Evolutionary conservation across 805 yeast genomes (phyloP).

Genomic region (Metschnikowia similis): DNA sequence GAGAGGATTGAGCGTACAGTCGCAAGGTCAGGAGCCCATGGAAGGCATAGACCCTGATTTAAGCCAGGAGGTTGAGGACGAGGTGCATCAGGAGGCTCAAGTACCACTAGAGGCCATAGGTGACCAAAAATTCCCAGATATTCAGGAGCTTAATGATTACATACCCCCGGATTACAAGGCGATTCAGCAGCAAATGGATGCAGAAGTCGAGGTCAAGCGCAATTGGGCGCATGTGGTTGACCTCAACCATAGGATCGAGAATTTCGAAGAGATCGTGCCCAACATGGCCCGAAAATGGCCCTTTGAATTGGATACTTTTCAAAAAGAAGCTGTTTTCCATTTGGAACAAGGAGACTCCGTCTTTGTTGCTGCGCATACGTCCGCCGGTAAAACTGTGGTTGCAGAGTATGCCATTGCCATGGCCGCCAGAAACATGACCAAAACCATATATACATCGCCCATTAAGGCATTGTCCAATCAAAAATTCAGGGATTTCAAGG

Average conservation of each 20-base stretch:
- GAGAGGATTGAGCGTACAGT: conserved; percentile 54
- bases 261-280: conserved; percentile 85
- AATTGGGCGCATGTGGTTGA: conserved; percentile 97
- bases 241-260: conserved; percentile 72
- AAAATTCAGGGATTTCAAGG: conserved; percentile 82
- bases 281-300: conserved; percentile 94
- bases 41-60: conserved; percentile 7
- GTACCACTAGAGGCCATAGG: not conserved
- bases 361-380: conserved; percentile 97
- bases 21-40: conserved; percentile 3
- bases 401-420: conserved; percentile 98
- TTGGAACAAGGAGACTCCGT: conserved; percentile 98
- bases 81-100: not conserved
- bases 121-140: conserved; percentile 6
- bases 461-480: conserved; percentile 88
- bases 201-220: conserved; percentile 35
- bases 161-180: conserved; percentile 33
- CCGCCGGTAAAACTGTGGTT: conserved; percentile 97
- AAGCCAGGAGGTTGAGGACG: not conserved
- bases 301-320: conserved; percentile 89
- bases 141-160: conserved; percentile 44
- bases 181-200: conserved; percentile 20
- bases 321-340: conserved; percentile 94
- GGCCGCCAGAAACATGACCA: conserved; percentile 95
- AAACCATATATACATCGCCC: conserved; percentile 94